Conservation (phyloP, 225 moss, liverwort and hornwort species). For the Polytrichum commune region DNA sequence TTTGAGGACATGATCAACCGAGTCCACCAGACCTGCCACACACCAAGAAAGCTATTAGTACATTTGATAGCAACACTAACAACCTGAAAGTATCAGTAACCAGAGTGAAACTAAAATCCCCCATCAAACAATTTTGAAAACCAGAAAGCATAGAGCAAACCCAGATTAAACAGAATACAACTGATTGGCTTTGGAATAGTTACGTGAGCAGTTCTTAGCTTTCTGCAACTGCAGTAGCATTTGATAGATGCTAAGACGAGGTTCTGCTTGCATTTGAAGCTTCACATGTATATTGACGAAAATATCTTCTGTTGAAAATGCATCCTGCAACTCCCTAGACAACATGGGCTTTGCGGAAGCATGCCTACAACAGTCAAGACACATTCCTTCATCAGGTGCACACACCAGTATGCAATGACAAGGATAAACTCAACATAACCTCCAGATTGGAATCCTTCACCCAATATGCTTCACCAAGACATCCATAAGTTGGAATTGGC, state of each 20-base stretch:
- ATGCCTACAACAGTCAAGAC: conserved; percentile 26
- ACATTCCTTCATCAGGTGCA: too few relatives aligned
- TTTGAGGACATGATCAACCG: conserved; percentile 62
- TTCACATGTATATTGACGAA: conserved; percentile 40
- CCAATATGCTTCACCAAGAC: too few relatives aligned
- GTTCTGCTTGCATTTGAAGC: conserved; percentile 23
- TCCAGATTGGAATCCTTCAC: too few relatives aligned
- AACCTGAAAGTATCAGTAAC: too few relatives aligned
- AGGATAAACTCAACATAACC: too few relatives aligned
- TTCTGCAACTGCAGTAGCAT: conserved; percentile 53
- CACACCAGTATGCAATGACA: too few relatives aligned
- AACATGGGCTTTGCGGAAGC: neutral
- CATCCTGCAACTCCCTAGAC: conserved; percentile 7
- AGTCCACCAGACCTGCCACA: conserved; percentile 81
- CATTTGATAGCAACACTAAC: too few relatives aligned
- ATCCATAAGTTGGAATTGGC: too few relatives aligned
- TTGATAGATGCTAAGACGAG: conserved; percentile 49
- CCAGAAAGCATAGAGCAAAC: too few relatives aligned
- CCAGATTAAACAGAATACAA: too few relatives aligned
- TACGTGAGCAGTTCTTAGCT: conserved; percentile 80
- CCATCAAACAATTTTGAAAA: too few relatives aligned
- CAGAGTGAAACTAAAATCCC: too few relatives aligned
- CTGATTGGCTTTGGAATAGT: conserved; percentile 6
- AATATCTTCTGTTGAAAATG: conserved; percentile 44
- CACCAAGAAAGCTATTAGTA: neutral